Base-by-base conservation (phyloP, 2,329 filamentous ascomycete species). In the Cercospora sesami region DNA sequence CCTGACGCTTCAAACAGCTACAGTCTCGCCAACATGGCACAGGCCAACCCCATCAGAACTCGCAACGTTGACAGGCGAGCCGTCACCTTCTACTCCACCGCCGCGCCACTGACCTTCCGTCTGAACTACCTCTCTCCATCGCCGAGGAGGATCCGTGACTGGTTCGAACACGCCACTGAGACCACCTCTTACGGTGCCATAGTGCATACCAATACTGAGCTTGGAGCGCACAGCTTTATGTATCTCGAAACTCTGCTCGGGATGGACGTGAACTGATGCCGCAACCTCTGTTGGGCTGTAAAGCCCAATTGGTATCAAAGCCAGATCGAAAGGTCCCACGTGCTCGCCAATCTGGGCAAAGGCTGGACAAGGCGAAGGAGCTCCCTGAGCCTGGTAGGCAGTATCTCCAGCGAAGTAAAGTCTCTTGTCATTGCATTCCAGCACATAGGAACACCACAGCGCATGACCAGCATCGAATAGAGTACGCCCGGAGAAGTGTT, bases 161-260 rank as follows among this genome's bases (percentile, higher is more conserved):
- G 83, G 83, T 68, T 86, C 83, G 65, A 81, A 85, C 7, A 81
- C 78, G 12, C 76, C 79, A 51, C 79, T 82, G 4, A 84, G 72
- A 0, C 78, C 79, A 16, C 83, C 82, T 63, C 83, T 71, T 0
- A 85, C 79, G 0, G 83, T 85, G 0, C 83, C 83, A 69, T 81
- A 85, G 67, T 86, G 84, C 83, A 85, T 85, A 0, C 82, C 83
- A 28, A 86, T 79, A 33, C 81, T 84, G 70, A 80, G 81, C 74
- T 78, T 82, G 63, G 82, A 83, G 55, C 71, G 77, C 55, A 85
- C 73, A 65, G 83, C 82, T 61, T 80, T 79, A 65, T 85, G 83
- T 53, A 85, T 83, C 30, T 79, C 74, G 1, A 85, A 71, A 5
- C 81, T 81, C 68, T 85, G 83, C 66, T 83, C 82, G 0, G 83